Base-by-base conservation (phyloP, 495 filamentous ascomycete species). In the Hypoxylon trugodes region DNA sequence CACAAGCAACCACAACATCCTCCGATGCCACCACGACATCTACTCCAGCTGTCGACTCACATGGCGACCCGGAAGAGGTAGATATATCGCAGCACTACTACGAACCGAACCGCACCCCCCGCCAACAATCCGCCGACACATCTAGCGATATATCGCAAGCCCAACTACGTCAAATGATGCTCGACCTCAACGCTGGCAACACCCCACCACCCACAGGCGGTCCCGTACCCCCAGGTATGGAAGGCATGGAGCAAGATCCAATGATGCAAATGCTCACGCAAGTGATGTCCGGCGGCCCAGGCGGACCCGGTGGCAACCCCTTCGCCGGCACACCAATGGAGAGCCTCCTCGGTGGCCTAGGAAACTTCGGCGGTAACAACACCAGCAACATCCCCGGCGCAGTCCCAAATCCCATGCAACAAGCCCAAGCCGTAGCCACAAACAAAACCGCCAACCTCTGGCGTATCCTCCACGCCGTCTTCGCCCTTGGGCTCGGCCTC, bases 391-490 rank as follows among this genome's bases (percentile, higher is more conserved):
- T 13, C 13, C 13, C 16, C 45, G 1, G 26, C 4, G 37, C 74
- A 67, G 56, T 71, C 76, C 6, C 62, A 78, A 48, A 82, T 80
- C 33, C 84, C 74, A 43, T 83, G 54, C 69, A 68, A 51, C 69
- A 69, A 46, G 62, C 58, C 32, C 66, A 68, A 40, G 58, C 66
- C 18, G 46, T 35, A 21, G 65, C 63, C 25, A 59, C 74, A 55
- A 79, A 80, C 73, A 82, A 75, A 51, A 74, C 73, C 7, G 67
- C 75, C 1, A 82, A 85, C 53, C 54, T 91, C 1, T 96, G 92
- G 91, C 87, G 89, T 48, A 78, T 91, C 10, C 69, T 95, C 12
- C 93, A 97, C 73, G 84, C 86, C 2, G 33, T 91, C 0, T 89
- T 93, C 73, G 86, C 92, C 0, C 70, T 96, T 9, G 73, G 77